Base-by-base conservation (phyloP, 768 basidiomycete genomes). In the Gelatoporia subvermispora region DNA sequence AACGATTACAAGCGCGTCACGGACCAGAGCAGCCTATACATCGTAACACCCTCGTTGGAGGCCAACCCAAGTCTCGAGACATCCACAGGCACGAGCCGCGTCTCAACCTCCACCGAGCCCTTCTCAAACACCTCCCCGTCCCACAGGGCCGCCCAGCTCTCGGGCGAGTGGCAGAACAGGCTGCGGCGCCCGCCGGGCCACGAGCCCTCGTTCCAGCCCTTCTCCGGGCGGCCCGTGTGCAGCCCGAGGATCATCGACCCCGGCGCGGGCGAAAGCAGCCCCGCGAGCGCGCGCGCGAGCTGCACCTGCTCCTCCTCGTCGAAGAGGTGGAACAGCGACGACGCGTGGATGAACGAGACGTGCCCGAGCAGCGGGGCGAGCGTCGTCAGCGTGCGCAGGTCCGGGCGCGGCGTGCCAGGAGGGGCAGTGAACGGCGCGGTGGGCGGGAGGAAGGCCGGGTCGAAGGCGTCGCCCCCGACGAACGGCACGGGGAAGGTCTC, bases 401-500 rank as follows among this genome's bases (percentile, higher is more conserved):
- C 57, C 0, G 68, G 67, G 7, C 36, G 20, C 5, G 45, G 37
- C 10, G 40, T 42, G 10, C 28, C 38, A 3, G 52, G 23, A 3
- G 44, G 20, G 4, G 45, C 16, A 24, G 48, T 37, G 7, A 39
- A 20, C 2, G 56, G 50, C 1, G 47, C 42, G 11, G 36, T 34
- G 22, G 44, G 15, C 20, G 40, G 56, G 18, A 84, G 68, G 43
- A 76, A 66, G 2, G 53, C 49, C 7, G 72, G 63, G 50, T 82
- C 71, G 41, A 85, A 74, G 0, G 63, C 69, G 50, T 86, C 73
- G 1, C 83, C 84, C 11, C 70, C 62, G 15, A 85, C 45, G 58
- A 86, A 85, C 0, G 67, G 60, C 0, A 71, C 77, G 1, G 79
- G 77, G 61, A 80, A 84, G 0, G 73, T 69, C 35, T 73, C 65